Evolutionary conservation across 192 early-diverging fungal species (phyloP).

Genomic region (Phlyctochytrium bullatum): DNA sequence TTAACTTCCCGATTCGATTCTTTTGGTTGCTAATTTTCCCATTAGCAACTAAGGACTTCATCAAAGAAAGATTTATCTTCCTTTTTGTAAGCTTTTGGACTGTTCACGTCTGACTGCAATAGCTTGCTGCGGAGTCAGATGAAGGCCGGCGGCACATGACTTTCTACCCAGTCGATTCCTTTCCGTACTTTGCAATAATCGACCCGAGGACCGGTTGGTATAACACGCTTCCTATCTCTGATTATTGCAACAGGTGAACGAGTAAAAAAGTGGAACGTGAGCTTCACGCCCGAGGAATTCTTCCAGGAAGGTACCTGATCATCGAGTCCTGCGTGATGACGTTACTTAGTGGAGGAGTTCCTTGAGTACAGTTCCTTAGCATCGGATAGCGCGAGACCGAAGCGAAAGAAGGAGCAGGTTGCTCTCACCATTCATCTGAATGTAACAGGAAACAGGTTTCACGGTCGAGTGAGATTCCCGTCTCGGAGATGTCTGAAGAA

Average conservation of each 20-base stretch:
- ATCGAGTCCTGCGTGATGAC: too few species aligned
- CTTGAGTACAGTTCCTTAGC: neutral
- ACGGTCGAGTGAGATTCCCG: too few species aligned
- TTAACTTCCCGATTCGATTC: neutral
- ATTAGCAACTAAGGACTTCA: conserved; percentile 66
- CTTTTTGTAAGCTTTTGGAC: conserved; percentile 58
- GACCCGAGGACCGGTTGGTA: conserved; percentile 80
- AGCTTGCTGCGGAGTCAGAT: conserved; percentile 56
- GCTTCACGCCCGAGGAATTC: conserved; percentile 62
- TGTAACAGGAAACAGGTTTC: too few species aligned
- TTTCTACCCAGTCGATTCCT: conserved; percentile 69
- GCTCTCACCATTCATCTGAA: too few species aligned
- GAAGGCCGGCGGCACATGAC: conserved; percentile 71
- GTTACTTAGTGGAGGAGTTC: neutral
- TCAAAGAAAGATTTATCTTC: conserved; percentile 82
- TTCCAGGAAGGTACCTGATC: conserved; percentile 22
- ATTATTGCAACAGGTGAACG: conserved; percentile 69
- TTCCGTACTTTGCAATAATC: conserved; percentile 84
- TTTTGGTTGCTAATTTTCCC: neutral
- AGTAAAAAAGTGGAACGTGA: conserved; percentile 65
- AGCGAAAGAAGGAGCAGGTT: neutral
- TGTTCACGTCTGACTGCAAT: conserved; percentile 8
- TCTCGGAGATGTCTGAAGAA: conserved; percentile 81
- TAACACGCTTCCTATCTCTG: neutral
- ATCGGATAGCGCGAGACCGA: conserved; percentile 15